These are phyloP conservation scores for Colletotrichum spaethianum DNA, from an alignment of 2,329 filamentous ascomycete genomes.

Conservation along the genomic window DNA sequence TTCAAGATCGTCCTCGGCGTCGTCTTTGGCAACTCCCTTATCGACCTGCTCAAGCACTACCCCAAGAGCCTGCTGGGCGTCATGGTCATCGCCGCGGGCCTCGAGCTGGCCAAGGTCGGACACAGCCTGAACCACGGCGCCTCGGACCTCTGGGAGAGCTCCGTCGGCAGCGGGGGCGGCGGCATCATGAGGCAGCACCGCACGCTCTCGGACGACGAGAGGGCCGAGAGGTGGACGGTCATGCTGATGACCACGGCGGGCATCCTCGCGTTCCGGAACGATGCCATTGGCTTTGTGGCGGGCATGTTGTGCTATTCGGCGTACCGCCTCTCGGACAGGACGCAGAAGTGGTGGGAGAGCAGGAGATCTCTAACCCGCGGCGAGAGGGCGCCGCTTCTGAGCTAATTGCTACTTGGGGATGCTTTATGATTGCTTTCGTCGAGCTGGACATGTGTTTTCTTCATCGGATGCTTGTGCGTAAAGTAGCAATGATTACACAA, in stretches of 20 bases:
- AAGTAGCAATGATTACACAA: neutral
- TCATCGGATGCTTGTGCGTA: neutral
- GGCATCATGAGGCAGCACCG: slow-evolving; percentile 59
- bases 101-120: slow-evolving; percentile 89
- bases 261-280: slow-evolving; percentile 89
- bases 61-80: slow-evolving; percentile 85
- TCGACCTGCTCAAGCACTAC: slow-evolving; percentile 79
- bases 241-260: slow-evolving; percentile 91
- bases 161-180: slow-evolving; percentile 54
- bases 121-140: slow-evolving; percentile 85
- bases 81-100: slow-evolving; percentile 90
- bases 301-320: slow-evolving; percentile 85
- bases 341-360: slow-evolving; percentile 56
- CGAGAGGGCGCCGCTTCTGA: slow-evolving; percentile 48
- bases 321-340: slow-evolving; percentile 65
- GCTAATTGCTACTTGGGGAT: neutral
- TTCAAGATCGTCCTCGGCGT: slow-evolving; percentile 84
- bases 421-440: no score
- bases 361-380: slow-evolving; percentile 44
- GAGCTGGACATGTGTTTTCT: neutral
- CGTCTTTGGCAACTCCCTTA: slow-evolving; percentile 79
- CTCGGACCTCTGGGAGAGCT: slow-evolving; percentile 72
- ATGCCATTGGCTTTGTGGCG: slow-evolving; percentile 87
- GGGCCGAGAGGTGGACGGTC: slow-evolving; percentile 84
- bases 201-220: slow-evolving; percentile 75